A percentile compares a stretch with the other conserved stretches of the same genome.
Evolutionary conservation across 1,139 yeast genomes (phyloP).

Genomic region (Kluyveromyces sp.): DNA sequence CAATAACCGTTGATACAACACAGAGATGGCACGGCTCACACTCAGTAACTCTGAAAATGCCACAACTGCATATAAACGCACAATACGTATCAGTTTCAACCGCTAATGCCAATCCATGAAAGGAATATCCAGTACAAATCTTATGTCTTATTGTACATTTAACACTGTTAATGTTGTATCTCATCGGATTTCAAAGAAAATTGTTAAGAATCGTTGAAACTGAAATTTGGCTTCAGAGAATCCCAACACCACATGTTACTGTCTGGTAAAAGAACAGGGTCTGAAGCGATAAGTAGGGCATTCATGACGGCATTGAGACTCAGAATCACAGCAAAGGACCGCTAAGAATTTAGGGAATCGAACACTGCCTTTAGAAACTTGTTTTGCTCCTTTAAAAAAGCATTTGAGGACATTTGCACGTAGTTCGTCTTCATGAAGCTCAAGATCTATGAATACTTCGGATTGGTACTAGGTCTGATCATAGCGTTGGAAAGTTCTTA

Average conservation of each 20-base stretch:
- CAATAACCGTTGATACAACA: too few species aligned
- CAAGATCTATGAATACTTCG: slow-evolving; percentile 8
- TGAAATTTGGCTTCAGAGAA: neutral
- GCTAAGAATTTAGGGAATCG: too few species aligned
- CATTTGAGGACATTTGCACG: neutral
- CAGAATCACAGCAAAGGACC: too few species aligned
- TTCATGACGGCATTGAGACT: neutral
- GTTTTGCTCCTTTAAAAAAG: neutral
- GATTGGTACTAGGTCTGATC: slow-evolving; percentile 42
- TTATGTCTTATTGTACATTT: too few species aligned
- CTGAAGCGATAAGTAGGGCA: neutral
- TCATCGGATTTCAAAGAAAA: slow-evolving; percentile 1
- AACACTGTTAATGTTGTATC: too few species aligned
- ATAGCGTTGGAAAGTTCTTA: slow-evolving; percentile 71
- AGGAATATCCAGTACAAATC: too few species aligned
- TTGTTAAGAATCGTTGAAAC: neutral
- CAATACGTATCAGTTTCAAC: too few species aligned
- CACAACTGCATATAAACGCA: too few species aligned
- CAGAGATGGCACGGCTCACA: too few species aligned
- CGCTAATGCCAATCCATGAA: too few species aligned
- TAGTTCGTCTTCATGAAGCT: slow-evolving; percentile 5
- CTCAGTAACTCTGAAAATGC: too few species aligned
- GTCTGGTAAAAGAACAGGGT: neutral
- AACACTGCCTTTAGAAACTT: too few species aligned
- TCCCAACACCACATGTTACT: neutral